phyloP scores from a whole-genome alignment of 306 rosid species.

The Lagenaria siceraria region DNA sequence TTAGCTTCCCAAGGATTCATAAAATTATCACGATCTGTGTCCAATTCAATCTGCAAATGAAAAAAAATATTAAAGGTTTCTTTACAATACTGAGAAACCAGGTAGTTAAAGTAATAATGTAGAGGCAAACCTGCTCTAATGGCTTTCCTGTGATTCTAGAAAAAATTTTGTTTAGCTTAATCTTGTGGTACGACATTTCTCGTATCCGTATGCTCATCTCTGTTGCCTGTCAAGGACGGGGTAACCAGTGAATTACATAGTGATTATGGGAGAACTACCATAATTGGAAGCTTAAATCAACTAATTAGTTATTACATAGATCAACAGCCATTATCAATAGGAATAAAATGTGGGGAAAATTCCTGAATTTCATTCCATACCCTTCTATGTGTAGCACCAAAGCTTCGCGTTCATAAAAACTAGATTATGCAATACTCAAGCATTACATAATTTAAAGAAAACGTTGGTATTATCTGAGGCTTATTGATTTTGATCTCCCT shows the following conservation, averaged over 20 bases:
- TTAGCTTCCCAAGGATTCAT: conserved; percentile 95
- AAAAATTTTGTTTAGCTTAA: conserved; percentile 77
- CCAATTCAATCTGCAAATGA: conserved; percentile 53
- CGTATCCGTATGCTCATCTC: conserved; percentile 66
- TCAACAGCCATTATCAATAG: not conserved
- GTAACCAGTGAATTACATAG: not conserved
- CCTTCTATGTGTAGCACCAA: not conserved
- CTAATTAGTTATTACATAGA: not conserved
- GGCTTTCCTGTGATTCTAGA: conserved; percentile 79
- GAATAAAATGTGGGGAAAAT: not conserved
- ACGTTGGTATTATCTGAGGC: not conserved
- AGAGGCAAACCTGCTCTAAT: conserved; percentile 41
- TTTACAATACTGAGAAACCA: not conserved
- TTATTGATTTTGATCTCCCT: not conserved
- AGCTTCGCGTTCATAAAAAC: not conserved
- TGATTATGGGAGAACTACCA: not conserved
- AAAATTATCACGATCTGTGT: conserved; percentile 80
- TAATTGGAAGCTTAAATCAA: not conserved
- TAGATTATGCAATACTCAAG: not conserved
- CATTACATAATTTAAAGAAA: too few species aligned
- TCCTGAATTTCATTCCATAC: not conserved
- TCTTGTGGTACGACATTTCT: conserved; percentile 81
- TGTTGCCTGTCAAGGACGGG: conserved; percentile 37
- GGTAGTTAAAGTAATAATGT: not conserved
- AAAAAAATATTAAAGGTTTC: not conserved